phyloP scores from a whole-genome alignment of 176 grass and related monocot genomes.

The Carex parvula region DNA sequence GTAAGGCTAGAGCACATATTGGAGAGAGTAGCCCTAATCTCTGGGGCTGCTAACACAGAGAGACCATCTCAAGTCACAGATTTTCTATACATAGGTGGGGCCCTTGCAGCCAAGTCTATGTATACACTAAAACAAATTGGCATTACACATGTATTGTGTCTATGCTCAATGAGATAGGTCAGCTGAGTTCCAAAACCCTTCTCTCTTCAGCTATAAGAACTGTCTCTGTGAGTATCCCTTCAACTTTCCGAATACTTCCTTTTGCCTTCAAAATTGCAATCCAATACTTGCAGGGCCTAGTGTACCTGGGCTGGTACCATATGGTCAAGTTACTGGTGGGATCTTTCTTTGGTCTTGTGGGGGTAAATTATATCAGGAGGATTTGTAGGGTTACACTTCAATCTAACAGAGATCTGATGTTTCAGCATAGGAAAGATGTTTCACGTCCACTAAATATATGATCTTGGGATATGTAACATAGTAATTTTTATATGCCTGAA shows the following conservation, averaged over 20 bases:
- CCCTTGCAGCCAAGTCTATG: constrained; percentile 78
- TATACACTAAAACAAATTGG: constrained; percentile 79
- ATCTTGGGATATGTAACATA: not conserved
- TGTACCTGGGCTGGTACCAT: not conserved
- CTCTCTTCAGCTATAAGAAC: constrained; percentile 70
- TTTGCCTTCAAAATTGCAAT: not conserved
- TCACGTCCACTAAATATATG: not conserved
- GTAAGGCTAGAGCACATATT: constrained; percentile 93
- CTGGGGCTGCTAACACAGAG: constrained; percentile 88
- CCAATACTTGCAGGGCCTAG: not conserved
- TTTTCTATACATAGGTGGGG: constrained; percentile 79
- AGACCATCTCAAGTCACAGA: constrained; percentile 74
- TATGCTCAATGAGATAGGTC: constrained; percentile 94
- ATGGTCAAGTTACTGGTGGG: not conserved
- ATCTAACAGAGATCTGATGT: not conserved
- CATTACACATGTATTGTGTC: constrained; percentile 82
- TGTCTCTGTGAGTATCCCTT: constrained; percentile 65
- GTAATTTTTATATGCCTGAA: not conserved
- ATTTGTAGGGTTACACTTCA: not conserved
- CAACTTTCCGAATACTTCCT: not conserved
- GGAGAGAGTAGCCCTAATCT: constrained; percentile 91
- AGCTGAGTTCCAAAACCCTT: constrained; percentile 71
- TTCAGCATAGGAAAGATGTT: not conserved
- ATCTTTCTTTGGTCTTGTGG: not conserved
- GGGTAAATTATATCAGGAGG: not conserved